Evolutionary conservation across 1,284 basidiomycete genomes (phyloP).

Genomic region (Boletellus deceptivus): DNA sequence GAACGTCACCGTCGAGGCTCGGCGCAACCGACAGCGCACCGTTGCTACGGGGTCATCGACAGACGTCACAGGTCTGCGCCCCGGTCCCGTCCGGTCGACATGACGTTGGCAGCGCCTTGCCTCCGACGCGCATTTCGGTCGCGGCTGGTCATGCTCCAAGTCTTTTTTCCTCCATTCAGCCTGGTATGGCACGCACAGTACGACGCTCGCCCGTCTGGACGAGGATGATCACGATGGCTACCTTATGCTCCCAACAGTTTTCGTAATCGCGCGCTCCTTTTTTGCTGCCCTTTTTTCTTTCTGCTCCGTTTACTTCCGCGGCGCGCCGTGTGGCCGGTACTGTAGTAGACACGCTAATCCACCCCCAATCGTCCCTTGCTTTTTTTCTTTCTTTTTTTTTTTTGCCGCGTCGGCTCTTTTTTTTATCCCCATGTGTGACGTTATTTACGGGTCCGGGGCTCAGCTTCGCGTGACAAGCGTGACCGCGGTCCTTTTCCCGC

Average conservation of each 20-base stretch:
- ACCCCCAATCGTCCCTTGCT: neutral
- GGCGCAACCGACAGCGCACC: slow-evolving; percentile 27
- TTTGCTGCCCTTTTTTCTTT: neutral
- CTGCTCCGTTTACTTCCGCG: slow-evolving; percentile 4
- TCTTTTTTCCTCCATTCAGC: slow-evolving; percentile 10
- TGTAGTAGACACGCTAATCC: slow-evolving; percentile 22
- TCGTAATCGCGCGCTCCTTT: slow-evolving; percentile 22
- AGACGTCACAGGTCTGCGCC: slow-evolving; percentile 8
- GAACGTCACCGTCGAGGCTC: slow-evolving; percentile 45
- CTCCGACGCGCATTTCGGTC: slow-evolving; percentile 4
- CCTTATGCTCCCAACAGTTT: slow-evolving; percentile 6
- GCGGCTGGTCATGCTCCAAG: slow-evolving; percentile 18
- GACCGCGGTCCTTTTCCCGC: too few species aligned
- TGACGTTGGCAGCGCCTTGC: slow-evolving; percentile 18
- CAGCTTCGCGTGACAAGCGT: too few species aligned
- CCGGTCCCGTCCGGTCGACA: slow-evolving; percentile 8
- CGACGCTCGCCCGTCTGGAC: slow-evolving; percentile 21
- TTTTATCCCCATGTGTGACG: too few species aligned
- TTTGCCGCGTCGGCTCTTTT: too few species aligned
- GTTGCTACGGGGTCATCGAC: slow-evolving; percentile 12
- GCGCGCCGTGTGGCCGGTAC: slow-evolving; percentile 14
- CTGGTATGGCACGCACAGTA: slow-evolving; percentile 22
- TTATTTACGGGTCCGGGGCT: too few species aligned
- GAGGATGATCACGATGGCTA: slow-evolving; percentile 30
- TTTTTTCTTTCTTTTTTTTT: too few species aligned